A percentile compares a stretch with the other conserved stretches of the same genome.
Conservation (phyloP, 2,329 filamentous ascomycete genomes). For the Blastomyces emzantsi region DNA sequence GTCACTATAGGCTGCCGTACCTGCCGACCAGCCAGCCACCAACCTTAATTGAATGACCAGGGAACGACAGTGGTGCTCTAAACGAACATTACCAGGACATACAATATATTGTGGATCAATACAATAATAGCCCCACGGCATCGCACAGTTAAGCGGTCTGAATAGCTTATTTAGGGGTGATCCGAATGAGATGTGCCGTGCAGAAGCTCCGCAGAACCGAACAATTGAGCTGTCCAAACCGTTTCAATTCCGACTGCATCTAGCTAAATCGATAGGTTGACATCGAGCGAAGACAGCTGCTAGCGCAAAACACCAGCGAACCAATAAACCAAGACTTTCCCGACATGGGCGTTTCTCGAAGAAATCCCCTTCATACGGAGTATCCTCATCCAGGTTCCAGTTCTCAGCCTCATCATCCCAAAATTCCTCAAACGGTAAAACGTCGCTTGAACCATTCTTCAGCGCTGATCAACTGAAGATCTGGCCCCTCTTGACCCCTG, state of each 20-base stretch:
- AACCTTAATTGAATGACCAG: neutral
- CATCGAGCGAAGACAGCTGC: neutral
- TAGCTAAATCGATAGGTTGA: neutral
- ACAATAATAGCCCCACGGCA: neutral
- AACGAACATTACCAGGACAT: neutral
- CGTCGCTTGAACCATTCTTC: conserved; percentile 5
- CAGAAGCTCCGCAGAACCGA: neutral
- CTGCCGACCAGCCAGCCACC: neutral
- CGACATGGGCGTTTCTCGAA: conserved; percentile 1
- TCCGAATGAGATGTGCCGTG: neutral
- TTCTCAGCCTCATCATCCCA: conserved; percentile 1
- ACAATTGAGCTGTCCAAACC: neutral
- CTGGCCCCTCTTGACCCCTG: neutral
- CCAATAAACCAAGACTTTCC: neutral
- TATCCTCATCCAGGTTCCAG: neutral
- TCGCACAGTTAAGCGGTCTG: neutral
- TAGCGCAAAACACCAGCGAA: neutral
- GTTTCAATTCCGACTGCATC: neutral
- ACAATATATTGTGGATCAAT: neutral
- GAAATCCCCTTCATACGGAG: too few relatives aligned
- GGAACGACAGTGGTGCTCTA: neutral
- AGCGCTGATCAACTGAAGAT: conserved; percentile 4
- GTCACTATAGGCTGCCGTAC: too few relatives aligned
- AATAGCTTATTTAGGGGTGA: neutral
- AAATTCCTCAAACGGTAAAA: neutral